These are phyloP conservation scores for Chaetomium sp. DNA, from an alignment of 2,329 filamentous ascomycete species.

Conservation along the genomic window DNA sequence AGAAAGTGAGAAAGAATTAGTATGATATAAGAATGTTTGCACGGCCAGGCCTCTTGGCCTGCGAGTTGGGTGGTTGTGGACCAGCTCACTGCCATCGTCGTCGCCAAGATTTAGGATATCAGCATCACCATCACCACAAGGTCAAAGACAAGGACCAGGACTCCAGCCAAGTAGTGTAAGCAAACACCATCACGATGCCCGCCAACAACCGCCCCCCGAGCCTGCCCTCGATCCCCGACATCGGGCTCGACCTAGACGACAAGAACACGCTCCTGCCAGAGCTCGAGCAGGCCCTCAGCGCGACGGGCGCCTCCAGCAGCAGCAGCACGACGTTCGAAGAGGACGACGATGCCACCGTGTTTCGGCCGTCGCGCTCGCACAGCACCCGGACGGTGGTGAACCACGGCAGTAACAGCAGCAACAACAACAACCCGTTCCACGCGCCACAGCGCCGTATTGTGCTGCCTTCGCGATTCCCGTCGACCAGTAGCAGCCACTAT, in stretches of 20 bases:
- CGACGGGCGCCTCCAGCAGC: background rate
- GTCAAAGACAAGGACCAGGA: background rate
- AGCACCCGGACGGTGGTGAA: background rate
- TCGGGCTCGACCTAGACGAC: constrained; percentile 11
- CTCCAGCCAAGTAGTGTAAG: background rate
- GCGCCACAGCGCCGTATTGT: background rate
- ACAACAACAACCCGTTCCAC: background rate
- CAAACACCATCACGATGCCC: background rate
- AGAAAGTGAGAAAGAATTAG: background rate
- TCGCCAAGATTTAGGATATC: background rate
- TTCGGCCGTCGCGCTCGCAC: constrained; percentile 3
- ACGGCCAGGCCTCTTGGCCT: constrained; percentile 1
- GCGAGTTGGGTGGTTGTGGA: background rate
- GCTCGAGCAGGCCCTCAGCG: constrained; percentile 6
- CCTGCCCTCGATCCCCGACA: constrained; percentile 15
- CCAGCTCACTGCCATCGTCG: background rate
- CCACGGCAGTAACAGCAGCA: background rate
- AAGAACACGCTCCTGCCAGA: constrained; percentile 6
- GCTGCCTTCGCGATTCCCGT: constrained; percentile 2
- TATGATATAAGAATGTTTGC: constrained; percentile 1
- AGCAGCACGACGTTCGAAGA: constrained; percentile 5
- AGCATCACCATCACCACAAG: no score
- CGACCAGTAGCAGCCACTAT: constrained; percentile 1
- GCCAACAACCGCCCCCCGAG: constrained; percentile 9
- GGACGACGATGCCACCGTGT: background rate